Conservation (phyloP, 768 basidiomycete genomes). For the Rhodotorula graminis region DNA sequence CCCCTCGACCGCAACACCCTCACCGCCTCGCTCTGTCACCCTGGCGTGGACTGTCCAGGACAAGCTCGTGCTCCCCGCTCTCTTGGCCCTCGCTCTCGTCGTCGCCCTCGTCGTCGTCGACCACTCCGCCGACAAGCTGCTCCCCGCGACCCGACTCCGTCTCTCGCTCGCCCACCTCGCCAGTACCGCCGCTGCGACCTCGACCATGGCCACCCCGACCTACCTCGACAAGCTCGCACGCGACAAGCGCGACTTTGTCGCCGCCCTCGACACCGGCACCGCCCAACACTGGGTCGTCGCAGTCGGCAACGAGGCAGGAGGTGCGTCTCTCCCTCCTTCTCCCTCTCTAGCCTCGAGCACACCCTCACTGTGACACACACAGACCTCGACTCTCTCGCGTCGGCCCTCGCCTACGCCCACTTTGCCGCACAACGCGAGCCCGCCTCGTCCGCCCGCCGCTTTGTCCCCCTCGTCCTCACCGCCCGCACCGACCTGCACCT, state of each 20-base stretch:
- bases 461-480: conserved; percentile 70
- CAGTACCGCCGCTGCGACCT: background rate
- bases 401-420: conserved; percentile 78
- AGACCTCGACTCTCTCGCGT: conserved; percentile 90
- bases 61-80: background rate
- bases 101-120: background rate
- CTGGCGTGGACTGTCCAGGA: background rate
- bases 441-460: conserved; percentile 26
- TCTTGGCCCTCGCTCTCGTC: background rate
- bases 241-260: conserved; percentile 59
- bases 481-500: conserved; percentile 64
- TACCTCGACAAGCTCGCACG: background rate
- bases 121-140: background rate
- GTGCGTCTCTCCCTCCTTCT: conserved; percentile 50
- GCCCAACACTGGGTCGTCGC: conserved; percentile 71
- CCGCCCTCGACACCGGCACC: conserved; percentile 53
- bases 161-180: background rate
- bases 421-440: conserved; percentile 53
- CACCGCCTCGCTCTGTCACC: background rate
- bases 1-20: background rate
- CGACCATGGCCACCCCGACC: background rate
- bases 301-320: conserved; percentile 93
- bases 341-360: background rate
- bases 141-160: conserved; percentile 3
- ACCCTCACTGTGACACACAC: background rate